Percentiles rank a stretch among this genome's conserved stretches.
These are phyloP conservation scores for Pezicula carpinea DNA, from an alignment of 2,329 filamentous ascomycete species.

Conservation along the genomic window DNA sequence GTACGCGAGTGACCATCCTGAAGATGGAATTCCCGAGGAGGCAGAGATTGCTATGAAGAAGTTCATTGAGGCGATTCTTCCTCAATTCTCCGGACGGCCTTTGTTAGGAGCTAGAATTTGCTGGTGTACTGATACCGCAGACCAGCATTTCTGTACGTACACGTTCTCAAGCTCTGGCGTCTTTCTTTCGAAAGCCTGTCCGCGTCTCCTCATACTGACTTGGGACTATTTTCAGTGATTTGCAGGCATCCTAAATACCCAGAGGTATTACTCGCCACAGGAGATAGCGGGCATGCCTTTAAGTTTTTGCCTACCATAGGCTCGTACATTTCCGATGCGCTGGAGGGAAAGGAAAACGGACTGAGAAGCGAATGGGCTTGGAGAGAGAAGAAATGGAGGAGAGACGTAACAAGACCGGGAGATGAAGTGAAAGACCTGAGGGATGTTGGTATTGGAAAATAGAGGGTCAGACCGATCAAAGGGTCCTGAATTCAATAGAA, in stretches of 20 bases:
- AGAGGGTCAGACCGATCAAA: neutral
- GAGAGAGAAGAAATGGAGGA: slow-evolving; percentile 6
- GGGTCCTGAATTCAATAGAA: no score
- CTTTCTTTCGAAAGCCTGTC: no score
- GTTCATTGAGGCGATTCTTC: slow-evolving; percentile 41
- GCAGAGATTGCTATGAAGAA: slow-evolving; percentile 42
- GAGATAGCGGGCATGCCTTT: slow-evolving; percentile 38
- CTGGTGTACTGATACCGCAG: slow-evolving; percentile 48
- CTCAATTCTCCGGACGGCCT: slow-evolving; percentile 40
- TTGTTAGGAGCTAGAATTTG: slow-evolving; percentile 43
- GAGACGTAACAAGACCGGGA: slow-evolving; percentile 7
- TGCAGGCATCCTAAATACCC: slow-evolving; percentile 4
- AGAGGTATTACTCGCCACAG: slow-evolving; percentile 37
- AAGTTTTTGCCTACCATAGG: slow-evolving; percentile 41
- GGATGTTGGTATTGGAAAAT: slow-evolving; percentile 5
- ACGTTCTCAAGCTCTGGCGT: no score
- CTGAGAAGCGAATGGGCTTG: slow-evolving; percentile 5
- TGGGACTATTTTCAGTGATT: neutral
- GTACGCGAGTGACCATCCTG: slow-evolving; percentile 10
- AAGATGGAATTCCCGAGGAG: slow-evolving; percentile 38
- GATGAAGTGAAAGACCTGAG: slow-evolving; percentile 10
- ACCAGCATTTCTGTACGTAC: slow-evolving; percentile 18
- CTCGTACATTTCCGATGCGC: slow-evolving; percentile 7
- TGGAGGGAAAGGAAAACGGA: slow-evolving; percentile 7
- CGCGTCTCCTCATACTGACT: no score